Evolutionary conservation across 148 eudicot genomes (phyloP).

Genomic region (Agrostemma githago): DNA sequence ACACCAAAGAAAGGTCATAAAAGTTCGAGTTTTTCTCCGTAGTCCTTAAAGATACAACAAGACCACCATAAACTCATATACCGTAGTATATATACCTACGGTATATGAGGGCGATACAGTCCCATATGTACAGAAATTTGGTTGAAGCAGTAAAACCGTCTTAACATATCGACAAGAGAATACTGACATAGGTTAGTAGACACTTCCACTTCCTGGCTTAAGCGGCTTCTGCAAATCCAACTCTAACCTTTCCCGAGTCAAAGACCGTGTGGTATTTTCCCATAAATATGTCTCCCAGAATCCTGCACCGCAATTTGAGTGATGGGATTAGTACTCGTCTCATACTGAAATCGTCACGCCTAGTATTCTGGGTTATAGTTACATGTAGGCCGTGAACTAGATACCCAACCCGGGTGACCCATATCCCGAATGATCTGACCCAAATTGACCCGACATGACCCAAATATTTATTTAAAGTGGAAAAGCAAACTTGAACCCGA

Average conservation of each 20-base stretch:
- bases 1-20: background rate
- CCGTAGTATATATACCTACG: too few species aligned
- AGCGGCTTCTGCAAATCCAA: slow-evolving; percentile 86
- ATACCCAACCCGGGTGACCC: too few species aligned
- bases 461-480: too few species aligned
- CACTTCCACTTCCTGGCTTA: slow-evolving; percentile 16
- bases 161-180: background rate
- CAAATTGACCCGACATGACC: too few species aligned
- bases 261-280: slow-evolving; percentile 71
- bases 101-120: background rate
- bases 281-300: slow-evolving; percentile 79
- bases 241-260: slow-evolving; percentile 51
- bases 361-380: too few species aligned
- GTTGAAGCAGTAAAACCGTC: slow-evolving; percentile 4
- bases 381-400: too few species aligned
- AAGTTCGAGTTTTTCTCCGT: background rate
- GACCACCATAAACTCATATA: background rate
- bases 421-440: too few species aligned
- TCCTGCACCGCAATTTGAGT: slow-evolving; percentile 38
- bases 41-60: background rate
- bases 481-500: too few species aligned
- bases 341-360: background rate
- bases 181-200: slow-evolving; percentile 7
- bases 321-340: background rate
- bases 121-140: slow-evolving; percentile 16